These are phyloP conservation scores for Barbatosphaeria neglecta DNA, from an alignment of 495 filamentous ascomycete genomes.

Conservation along the genomic window DNA sequence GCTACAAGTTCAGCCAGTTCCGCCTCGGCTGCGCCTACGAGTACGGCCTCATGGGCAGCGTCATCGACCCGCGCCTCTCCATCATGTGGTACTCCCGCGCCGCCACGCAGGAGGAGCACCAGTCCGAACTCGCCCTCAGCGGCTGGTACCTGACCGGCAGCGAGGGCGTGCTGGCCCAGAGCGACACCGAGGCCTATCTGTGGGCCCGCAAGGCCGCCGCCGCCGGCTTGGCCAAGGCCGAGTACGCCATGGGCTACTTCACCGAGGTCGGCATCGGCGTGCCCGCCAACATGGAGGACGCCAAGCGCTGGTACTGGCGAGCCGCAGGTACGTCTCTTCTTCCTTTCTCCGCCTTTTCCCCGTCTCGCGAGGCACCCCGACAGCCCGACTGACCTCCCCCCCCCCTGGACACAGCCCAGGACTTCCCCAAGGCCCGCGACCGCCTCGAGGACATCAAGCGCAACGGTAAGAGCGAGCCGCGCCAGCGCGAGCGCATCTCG, in stretches of 20 bases:
- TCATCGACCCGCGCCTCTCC: constrained; percentile 67
- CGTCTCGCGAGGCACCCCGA: background rate
- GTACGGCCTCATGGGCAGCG: constrained; percentile 73
- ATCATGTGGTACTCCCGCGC: constrained; percentile 92
- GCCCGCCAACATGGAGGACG: constrained; percentile 76
- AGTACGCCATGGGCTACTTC: constrained; percentile 98
- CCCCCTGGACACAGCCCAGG: constrained; percentile 75
- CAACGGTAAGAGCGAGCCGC: constrained; percentile 54
- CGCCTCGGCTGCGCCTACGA: constrained; percentile 79
- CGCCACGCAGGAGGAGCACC: constrained; percentile 87
- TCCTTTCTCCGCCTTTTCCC: background rate
- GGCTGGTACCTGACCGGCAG: constrained; percentile 95
- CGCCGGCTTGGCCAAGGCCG: constrained; percentile 75
- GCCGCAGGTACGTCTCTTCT: constrained; percentile 70
- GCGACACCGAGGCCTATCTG: constrained; percentile 90
- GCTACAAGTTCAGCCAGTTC: constrained; percentile 93
- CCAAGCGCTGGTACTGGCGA: constrained; percentile 96
- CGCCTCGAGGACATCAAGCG: constrained; percentile 85
- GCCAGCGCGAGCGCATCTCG: constrained; percentile 67
- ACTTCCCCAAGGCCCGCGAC: constrained; percentile 84
- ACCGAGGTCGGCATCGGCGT: constrained; percentile 93
- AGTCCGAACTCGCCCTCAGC: constrained; percentile 80
- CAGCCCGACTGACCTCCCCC: constrained; percentile 10
- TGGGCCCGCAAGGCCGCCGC: constrained; percentile 91
- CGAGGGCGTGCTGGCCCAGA: constrained; percentile 79